Conservation (phyloP, 2,329 filamentous ascomycete genomes). For the Scedosporium boydii region DNA sequence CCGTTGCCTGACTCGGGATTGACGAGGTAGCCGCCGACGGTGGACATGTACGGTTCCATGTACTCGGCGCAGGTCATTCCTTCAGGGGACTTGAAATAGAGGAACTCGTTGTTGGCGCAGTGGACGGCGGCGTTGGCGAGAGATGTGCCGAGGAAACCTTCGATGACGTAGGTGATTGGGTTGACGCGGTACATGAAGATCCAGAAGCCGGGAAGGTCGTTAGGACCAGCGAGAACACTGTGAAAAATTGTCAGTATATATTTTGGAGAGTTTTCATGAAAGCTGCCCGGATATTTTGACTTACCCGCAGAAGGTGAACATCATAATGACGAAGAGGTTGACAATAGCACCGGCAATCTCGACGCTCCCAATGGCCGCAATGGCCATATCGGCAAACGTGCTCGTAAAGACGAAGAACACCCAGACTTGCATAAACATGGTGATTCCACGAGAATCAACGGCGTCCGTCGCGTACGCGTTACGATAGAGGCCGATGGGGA, state of each 20-base stretch:
- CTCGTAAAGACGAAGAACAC: slow-evolving; percentile 56
- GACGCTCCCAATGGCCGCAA: slow-evolving; percentile 52
- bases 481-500: slow-evolving; percentile 53
- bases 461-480: slow-evolving; percentile 46
- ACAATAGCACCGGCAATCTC: slow-evolving; percentile 57
- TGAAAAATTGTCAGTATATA: background rate
- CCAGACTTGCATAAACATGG: slow-evolving; percentile 55
- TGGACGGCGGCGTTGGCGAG: slow-evolving; percentile 50
- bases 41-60: slow-evolving; percentile 34
- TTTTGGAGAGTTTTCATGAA: background rate
- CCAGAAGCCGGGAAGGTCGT: slow-evolving; percentile 63
- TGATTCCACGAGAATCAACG: slow-evolving; percentile 35
- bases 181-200: slow-evolving; percentile 66
- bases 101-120: slow-evolving; percentile 56
- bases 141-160: slow-evolving; percentile 53
- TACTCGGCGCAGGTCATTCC: slow-evolving; percentile 48
- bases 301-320: slow-evolving; percentile 46
- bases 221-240: slow-evolving; percentile 52
- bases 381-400: slow-evolving; percentile 56
- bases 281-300: background rate
- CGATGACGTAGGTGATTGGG: slow-evolving; percentile 66
- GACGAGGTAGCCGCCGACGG: slow-evolving; percentile 36
- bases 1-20: slow-evolving; percentile 26
- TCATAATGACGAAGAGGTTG: slow-evolving; percentile 54
- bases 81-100: slow-evolving; percentile 48